Evolutionary conservation across 176 grass and related monocot species (phyloP).

Genomic region (Poa pratensis): DNA sequence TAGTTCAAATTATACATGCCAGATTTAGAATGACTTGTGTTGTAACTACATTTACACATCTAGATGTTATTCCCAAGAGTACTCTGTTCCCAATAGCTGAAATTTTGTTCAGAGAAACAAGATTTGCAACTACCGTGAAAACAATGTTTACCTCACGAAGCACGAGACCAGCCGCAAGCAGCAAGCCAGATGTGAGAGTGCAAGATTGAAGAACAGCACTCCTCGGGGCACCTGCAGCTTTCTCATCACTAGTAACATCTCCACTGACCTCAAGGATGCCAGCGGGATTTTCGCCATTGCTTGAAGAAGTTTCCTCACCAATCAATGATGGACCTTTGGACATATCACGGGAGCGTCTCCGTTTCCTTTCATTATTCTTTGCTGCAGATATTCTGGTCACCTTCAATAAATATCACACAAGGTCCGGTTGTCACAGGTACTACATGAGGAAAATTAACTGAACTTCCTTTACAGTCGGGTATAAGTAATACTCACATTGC

Average conservation of each 20-base stretch:
- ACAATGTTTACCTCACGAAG: slow-evolving; percentile 63
- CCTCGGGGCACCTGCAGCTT: slow-evolving; percentile 52
- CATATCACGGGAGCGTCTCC: slow-evolving; percentile 30
- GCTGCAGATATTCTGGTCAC: slow-evolving; percentile 55
- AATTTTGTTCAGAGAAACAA: not conserved
- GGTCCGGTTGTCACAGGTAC: not conserved
- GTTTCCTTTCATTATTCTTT: slow-evolving; percentile 54
- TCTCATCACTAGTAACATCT: slow-evolving; percentile 8
- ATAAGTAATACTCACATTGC: not conserved
- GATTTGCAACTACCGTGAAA: not conserved
- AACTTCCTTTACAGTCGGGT: not conserved
- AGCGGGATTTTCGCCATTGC: slow-evolving; percentile 14
- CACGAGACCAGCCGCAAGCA: slow-evolving; percentile 55
- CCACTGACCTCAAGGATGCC: slow-evolving; percentile 25
- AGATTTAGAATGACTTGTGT: not conserved
- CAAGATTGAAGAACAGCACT: slow-evolving; percentile 75
- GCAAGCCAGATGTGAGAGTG: slow-evolving; percentile 60
- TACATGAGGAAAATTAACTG: not conserved
- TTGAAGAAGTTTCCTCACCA: slow-evolving; percentile 40
- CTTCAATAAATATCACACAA: slow-evolving; percentile 42
- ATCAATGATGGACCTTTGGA: slow-evolving; percentile 30
- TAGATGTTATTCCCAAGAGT: too few species aligned
- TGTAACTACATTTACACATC: too few species aligned
- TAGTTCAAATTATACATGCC: not conserved
- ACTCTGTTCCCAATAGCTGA: not conserved